Base-by-base conservation (phyloP, 176 grass and related monocot genomes). In the Cocos nucifera region DNA sequence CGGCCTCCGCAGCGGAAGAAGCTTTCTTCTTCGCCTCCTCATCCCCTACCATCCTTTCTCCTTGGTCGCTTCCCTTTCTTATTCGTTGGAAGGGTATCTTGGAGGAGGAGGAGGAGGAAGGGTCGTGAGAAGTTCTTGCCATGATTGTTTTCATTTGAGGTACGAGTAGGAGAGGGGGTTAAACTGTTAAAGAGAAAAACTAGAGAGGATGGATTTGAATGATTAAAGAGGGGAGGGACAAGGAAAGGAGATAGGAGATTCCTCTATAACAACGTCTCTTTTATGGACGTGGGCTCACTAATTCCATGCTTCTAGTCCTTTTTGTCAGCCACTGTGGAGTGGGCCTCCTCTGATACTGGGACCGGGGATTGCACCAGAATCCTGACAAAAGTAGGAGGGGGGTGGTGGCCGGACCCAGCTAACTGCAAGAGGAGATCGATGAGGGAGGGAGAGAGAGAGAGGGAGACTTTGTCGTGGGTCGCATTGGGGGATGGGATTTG, bases 111-210 rank as follows among this genome's bases (percentile, higher is more conserved):
- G 18, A 62, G 56, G 52, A 25, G 61, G 71, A 61, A 25, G 71
- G 44, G 48, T 74, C 55, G 21, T 21, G 52, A 32, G 55, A 74
- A 19, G 71, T 74, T 74, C 64, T 74, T 53, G 59, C 49, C 55
- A 74, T 74, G 59, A 74, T 74, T 19, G 71, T 63, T 64, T 57
- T 74, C 71, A 74, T 74, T 55, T 9, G 14, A 53, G 27, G 23
- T 57, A 22, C 15, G 19, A 22, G 54, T 12, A 12, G 35, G 35
- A 44, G 8, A 0, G 8, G 2, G 10, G 35, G 9, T 44, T 12
- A 44, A 30, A 30, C 28, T 30, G 28, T 30, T 30, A 30, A 30
- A 30, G 28, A 4, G 28, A 30, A 30, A 30, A 30, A 30, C 28
- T 30, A 30, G 28, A 30, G 28, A 30, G 28, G 0, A 30, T 30